Base-by-base conservation (phyloP, 2,329 filamentous ascomycete genomes). In the Beauveria sp. region DNA sequence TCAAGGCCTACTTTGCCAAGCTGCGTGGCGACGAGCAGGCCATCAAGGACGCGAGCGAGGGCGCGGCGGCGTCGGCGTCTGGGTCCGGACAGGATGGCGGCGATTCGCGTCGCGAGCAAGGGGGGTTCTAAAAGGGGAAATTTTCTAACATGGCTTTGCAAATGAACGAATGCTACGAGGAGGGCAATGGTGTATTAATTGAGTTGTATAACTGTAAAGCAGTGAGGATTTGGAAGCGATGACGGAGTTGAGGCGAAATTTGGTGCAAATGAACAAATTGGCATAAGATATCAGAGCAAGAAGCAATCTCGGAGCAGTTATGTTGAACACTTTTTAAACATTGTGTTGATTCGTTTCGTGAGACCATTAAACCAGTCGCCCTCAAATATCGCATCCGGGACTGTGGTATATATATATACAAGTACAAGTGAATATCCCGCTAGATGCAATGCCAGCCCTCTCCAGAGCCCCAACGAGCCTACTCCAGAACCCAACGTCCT, bases 1-100 rank as follows among this genome's bases (percentile, higher is more conserved):
- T 99, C 75, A 99, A 97, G 74, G 85, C 85, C 2, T 96, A 97
- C 73, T 99, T 99, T 81, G 93, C 93, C 57, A 93, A 95, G 77
- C 76, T 99, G 67, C 84, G 95, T 65, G 95, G 95, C 62, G 95
- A 98, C 73, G 90, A 91, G 50, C 78, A 89, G 67, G 89, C 80
- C 0, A 90, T 91, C 61, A 79, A 79, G 67, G 82, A 86, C 65
- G 87, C 86, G 0, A 82, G 81, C 16, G 79, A 81, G 60, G 78
- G 77, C 26, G 82, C 82, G 8, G 75, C 74, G 2, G 75, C 74
- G 28, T 71, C 70, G 28, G 71, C 69, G 40, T 67, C 71, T n/a
- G 72, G 69, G 46, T 72, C 73, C 20, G 72, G 68, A 0, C 67
- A 69, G 5, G 69, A 67, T 5, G 72, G 66, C n/a, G 71, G 65